Percentiles rank a stretch among this genome's conserved stretches.
These are phyloP conservation scores for Fraxinus platypoda DNA, from an alignment of 305 asterid genomes.

Conservation along the genomic window DNA sequence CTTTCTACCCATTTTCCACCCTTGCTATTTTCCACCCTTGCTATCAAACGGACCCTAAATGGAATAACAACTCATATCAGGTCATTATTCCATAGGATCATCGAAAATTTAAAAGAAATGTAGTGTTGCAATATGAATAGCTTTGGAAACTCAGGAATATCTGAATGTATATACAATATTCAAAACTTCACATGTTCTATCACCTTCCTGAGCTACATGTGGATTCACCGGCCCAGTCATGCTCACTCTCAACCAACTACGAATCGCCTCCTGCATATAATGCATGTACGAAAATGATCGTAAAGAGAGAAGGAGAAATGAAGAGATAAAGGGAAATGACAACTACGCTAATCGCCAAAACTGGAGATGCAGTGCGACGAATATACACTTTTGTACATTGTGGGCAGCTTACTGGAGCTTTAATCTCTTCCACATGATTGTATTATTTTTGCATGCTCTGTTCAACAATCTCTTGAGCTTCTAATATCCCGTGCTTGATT, in stretches of 20 bases:
- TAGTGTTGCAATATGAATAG: not conserved
- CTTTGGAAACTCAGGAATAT: slow-evolving; percentile 24
- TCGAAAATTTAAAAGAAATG: not conserved
- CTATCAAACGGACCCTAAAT: too few species aligned
- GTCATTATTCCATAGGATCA: not conserved
- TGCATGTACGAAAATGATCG: slow-evolving; percentile 20
- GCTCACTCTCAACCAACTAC: slow-evolving; percentile 38
- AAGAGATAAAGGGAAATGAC: not conserved
- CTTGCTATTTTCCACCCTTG: too few species aligned
- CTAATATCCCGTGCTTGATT: slow-evolving; percentile 6
- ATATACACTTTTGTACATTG: slow-evolving; percentile 60
- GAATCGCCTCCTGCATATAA: slow-evolving; percentile 30
- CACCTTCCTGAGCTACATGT: slow-evolving; percentile 26
- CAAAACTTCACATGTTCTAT: slow-evolving; percentile 50
- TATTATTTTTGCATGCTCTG: slow-evolving; percentile 26
- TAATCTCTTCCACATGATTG: slow-evolving; percentile 22
- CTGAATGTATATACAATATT: slow-evolving; percentile 60
- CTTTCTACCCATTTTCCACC: too few species aligned
- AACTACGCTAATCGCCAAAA: slow-evolving; percentile 55
- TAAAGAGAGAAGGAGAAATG: slow-evolving; percentile 15
- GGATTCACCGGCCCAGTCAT: slow-evolving; percentile 35
- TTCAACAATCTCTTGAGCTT: slow-evolving; percentile 23
- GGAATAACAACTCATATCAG: not conserved
- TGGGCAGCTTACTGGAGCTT: slow-evolving; percentile 29
- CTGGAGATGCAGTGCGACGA: slow-evolving; percentile 39